phyloP scores from a whole-genome alignment of 345 rosid genomes.

The Hibiscus mutabilis region DNA sequence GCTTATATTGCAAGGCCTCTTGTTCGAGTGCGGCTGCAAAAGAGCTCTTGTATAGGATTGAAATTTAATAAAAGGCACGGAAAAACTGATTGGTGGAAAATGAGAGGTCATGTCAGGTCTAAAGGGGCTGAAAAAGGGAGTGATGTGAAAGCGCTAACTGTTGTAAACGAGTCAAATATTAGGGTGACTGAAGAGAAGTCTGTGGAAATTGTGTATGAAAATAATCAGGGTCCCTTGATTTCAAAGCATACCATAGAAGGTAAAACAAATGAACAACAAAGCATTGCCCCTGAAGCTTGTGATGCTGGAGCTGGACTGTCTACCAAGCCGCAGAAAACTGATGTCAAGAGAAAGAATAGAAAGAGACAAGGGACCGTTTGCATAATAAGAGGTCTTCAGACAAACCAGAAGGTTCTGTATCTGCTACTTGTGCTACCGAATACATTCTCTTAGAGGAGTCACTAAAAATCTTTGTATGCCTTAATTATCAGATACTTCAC shows the following conservation, averaged over 20 bases:
- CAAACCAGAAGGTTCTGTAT: constrained; percentile 11
- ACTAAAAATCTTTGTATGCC: neutral
- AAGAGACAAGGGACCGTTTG: constrained; percentile 3
- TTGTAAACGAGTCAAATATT: neutral
- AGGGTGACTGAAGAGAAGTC: neutral
- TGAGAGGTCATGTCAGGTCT: neutral
- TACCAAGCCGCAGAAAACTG: constrained; percentile 1
- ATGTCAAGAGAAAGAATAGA: constrained; percentile 6
- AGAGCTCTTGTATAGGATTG: constrained; percentile 3
- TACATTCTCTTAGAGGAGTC: neutral
- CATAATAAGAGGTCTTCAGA: constrained; percentile 1
- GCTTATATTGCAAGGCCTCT: constrained; percentile 21
- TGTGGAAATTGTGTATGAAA: neutral
- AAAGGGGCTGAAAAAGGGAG: constrained; percentile 5
- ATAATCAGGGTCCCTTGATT: constrained; percentile 2
- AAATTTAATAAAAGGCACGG: neutral
- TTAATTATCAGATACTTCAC: constrained; percentile 9
- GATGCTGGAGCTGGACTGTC: constrained; percentile 3
- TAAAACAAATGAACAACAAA: neutral
- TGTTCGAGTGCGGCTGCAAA: neutral
- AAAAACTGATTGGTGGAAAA: neutral
- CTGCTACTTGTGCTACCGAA: neutral
- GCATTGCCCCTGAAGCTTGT: neutral
- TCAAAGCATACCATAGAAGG: constrained; percentile 1
- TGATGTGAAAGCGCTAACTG: neutral